Base-by-base conservation (phyloP, 768 basidiomycete genomes). In the Hydnomerulius pinastri region DNA sequence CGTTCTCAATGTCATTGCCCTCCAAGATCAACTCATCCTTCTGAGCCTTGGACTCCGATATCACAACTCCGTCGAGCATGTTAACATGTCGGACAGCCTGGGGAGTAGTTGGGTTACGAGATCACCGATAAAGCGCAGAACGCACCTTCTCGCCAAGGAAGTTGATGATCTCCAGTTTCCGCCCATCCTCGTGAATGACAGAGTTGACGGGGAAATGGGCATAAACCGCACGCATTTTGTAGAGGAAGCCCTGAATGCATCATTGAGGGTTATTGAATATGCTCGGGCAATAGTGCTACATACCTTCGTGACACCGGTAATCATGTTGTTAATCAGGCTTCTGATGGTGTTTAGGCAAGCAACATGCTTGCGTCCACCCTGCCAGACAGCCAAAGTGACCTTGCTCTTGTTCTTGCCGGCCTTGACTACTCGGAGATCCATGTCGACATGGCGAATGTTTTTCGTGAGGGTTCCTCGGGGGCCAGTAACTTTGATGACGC, bases 191-290 rank as follows among this genome's bases (percentile, higher is more conserved):
- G 69, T 90, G 86, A 64, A 96, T 91, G 70, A 97, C 96, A 70
- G 88, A 87, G 79, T 99, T 99, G 81, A 99, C 97, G 54, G 97
- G 97, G 80, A 99, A 99, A 79, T 99, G 97, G 62, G 97, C 97
- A 68, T 98, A 99, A 45, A 99, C 97, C 23, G 93, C 82, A 62
- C 95, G 92, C 96, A 99, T 98, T 87, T 98, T 99, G 84, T 99
- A 99, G 63, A 86, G 85, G 86, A 98, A 99, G 55, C 97, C 97
- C 95, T 95, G 60, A 36, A 46, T 39, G 12, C 21, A 10, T 13
- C 11, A 28, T 61, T 29, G n/a, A 58, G 20, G 10, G 6, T 39
- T 18, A n/a, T 36, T n/a, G n/a, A 45, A 38, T 50, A 40, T 50
- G 32, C 38, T 12, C 13, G 10, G 15, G 30, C 29, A 15, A 25